phyloP scores from a whole-genome alignment of 345 rosid species.

The Alliaria petiolata region DNA sequence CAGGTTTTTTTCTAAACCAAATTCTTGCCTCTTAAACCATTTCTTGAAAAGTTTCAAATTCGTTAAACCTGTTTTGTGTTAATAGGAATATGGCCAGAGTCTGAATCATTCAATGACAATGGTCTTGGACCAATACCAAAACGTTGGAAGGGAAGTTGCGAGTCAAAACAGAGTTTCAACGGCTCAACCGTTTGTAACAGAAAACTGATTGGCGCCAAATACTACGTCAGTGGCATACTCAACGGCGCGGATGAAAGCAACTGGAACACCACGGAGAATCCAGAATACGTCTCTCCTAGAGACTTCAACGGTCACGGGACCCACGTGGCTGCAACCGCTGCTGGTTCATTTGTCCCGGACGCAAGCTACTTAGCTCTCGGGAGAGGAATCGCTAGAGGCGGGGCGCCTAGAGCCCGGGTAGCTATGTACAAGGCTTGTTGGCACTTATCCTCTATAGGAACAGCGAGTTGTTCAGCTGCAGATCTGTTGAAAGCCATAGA shows the following conservation, averaged over 20 bases:
- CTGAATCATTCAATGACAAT: constrained; percentile 39
- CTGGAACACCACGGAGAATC: constrained; percentile 28
- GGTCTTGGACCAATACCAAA: constrained; percentile 49
- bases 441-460: constrained; percentile 26
- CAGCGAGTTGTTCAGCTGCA: constrained; percentile 38
- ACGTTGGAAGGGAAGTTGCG: constrained; percentile 52
- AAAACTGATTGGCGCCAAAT: constrained; percentile 54
- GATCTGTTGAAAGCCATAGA: constrained; percentile 57
- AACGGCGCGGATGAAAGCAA: constrained; percentile 32
- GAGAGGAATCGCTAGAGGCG: constrained; percentile 42
- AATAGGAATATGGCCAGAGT: constrained; percentile 54
- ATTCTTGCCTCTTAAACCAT: not conserved
- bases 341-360: constrained; percentile 40
- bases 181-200: constrained; percentile 39
- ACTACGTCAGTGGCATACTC: constrained; percentile 37
- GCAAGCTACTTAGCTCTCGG: constrained; percentile 42
- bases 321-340: constrained; percentile 57
- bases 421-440: constrained; percentile 61
- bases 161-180: constrained; percentile 32
- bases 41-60: not conserved
- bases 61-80: not conserved
- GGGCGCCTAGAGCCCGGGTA: constrained; percentile 50
- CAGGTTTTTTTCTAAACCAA: constrained; percentile 38
- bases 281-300: constrained; percentile 46
- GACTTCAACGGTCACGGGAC: constrained; percentile 63